Conservation (phyloP, 768 basidiomycete species). For the Pisolithus marmoratus region DNA sequence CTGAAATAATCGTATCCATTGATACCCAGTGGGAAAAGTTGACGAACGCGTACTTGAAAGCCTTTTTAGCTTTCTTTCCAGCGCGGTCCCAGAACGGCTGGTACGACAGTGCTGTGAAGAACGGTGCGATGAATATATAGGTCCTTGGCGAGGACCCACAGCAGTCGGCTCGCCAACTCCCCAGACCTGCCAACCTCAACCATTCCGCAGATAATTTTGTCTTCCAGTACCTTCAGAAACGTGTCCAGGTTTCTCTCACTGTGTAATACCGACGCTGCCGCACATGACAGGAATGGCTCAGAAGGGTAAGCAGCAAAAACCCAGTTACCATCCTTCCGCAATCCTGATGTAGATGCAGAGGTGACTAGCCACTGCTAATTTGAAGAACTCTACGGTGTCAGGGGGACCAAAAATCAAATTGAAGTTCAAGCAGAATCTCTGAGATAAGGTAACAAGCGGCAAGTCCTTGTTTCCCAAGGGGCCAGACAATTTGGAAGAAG, state of each 20-base stretch:
- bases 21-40: too few species aligned
- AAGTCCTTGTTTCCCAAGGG: neutral
- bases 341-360: neutral
- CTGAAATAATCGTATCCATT: too few species aligned
- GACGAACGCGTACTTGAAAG: too few species aligned
- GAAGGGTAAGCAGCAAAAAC: conserved; percentile 2
- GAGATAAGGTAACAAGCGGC: neutral
- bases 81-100: neutral
- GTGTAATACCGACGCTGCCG: neutral
- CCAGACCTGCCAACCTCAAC: conserved; percentile 5
- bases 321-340: neutral
- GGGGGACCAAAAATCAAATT: conserved; percentile 1
- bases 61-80: too few species aligned
- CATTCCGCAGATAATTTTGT: conserved; percentile 1
- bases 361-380: conserved; percentile 1
- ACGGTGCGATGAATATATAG: neutral
- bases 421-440: conserved; percentile 1
- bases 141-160: conserved; percentile 9
- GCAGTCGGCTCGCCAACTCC: conserved; percentile 7
- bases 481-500: too few species aligned
- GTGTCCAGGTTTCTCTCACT: neutral
- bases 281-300: conserved; percentile 2
- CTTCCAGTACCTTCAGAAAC: neutral
- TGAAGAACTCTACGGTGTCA: neutral
- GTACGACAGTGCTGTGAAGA: too few species aligned